A percentile compares a stretch with the other conserved stretches of the same genome.
Conservation (phyloP, 495 filamentous ascomycete species). For the Poronia punctata region DNA sequence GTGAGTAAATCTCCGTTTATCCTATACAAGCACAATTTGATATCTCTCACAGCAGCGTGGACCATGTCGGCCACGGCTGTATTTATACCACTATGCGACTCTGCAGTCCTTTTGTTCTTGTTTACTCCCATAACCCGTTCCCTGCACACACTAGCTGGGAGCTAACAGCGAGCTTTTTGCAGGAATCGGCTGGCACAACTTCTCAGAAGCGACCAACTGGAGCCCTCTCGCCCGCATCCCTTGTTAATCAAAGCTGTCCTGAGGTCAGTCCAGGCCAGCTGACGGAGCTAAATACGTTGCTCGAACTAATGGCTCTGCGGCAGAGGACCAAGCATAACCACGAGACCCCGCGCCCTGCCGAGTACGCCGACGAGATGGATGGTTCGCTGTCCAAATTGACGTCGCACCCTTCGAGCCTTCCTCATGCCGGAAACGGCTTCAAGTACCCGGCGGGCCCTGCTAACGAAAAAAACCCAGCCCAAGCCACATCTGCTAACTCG, state of each 20-base stretch:
- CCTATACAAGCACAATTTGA: neutral
- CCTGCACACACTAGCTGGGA: no score
- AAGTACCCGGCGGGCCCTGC: neutral
- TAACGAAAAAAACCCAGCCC: constrained; percentile 27
- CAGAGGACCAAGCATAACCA: constrained; percentile 45
- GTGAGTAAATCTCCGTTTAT: constrained; percentile 13
- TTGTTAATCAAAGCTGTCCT: constrained; percentile 41
- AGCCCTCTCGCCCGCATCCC: constrained; percentile 39
- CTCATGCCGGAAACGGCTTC: neutral
- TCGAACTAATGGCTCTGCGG: constrained; percentile 23
- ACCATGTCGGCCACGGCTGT: no score
- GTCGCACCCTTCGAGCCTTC: constrained; percentile 54
- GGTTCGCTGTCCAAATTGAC: constrained; percentile 59
- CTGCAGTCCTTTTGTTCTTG: no score
- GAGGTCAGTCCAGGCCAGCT: constrained; percentile 27
- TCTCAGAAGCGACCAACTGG: constrained; percentile 36
- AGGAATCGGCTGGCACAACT: constrained; percentile 15
- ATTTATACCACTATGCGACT: no score
- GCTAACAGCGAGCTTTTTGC: constrained; percentile 6
- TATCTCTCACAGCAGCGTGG: no score
- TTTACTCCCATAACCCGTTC: no score
- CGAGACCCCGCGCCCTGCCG: constrained; percentile 27
- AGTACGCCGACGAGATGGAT: constrained; percentile 43
- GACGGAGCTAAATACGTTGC: neutral
- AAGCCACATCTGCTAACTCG: constrained; percentile 43